phyloP scores from a whole-genome alignment of 768 basidiomycete species.

The Leccinum ochraceum region DNA sequence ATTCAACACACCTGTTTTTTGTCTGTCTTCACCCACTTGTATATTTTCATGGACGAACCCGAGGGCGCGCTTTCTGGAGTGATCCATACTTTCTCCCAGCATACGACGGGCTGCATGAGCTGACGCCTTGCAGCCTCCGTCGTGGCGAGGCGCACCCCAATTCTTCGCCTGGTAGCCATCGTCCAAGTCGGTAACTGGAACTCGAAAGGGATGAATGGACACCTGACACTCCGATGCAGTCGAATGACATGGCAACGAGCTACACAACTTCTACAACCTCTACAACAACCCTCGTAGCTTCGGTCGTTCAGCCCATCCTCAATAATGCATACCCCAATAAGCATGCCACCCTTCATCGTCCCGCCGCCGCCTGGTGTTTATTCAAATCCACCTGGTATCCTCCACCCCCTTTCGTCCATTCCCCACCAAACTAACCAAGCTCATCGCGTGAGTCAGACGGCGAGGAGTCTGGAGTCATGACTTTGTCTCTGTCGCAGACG shows the following conservation, averaged over 20 bases:
- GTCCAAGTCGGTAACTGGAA: not conserved
- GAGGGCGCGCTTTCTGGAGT: conserved; percentile 54
- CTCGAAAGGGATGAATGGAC: conserved; percentile 11
- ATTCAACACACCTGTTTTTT: conserved; percentile 61
- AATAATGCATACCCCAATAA: too few species aligned
- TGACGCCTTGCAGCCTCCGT: conserved; percentile 81
- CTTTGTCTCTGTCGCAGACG: too few species aligned
- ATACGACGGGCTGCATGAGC: conserved; percentile 87
- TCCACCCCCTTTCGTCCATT: too few species aligned
- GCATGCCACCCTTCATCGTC: too few species aligned
- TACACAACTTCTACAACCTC: too few species aligned
- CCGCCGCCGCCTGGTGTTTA: too few species aligned
- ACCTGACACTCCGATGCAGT: conserved; percentile 16
- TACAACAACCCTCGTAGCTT: too few species aligned
- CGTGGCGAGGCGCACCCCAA: conserved; percentile 73
- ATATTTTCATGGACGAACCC: conserved; percentile 63
- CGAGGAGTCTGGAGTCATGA: too few species aligned
- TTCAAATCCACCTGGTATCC: too few species aligned
- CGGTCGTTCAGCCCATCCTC: too few species aligned
- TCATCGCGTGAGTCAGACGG: too few species aligned
- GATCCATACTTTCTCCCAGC: conserved; percentile 82
- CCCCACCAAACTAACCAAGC: too few species aligned
- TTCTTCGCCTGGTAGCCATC: conserved; percentile 76
- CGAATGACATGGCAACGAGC: not conserved
- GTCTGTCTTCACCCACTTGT: conserved; percentile 81